These are phyloP conservation scores for Chenopodium suecicum DNA, from an alignment of 148 eudicot genomes.

Conservation along the genomic window DNA sequence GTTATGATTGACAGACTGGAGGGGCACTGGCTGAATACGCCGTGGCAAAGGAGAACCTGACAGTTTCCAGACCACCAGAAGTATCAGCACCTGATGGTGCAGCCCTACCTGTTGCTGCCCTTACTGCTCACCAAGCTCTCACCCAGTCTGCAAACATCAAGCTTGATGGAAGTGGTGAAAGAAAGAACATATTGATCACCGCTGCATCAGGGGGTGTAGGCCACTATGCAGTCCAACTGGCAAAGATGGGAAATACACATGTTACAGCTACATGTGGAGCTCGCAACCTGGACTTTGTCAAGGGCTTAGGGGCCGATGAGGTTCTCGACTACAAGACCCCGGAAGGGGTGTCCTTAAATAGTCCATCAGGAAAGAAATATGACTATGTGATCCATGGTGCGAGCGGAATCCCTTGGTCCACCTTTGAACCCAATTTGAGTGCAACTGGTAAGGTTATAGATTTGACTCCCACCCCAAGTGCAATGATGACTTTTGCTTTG, in stretches of 20 bases:
- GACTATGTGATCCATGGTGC: constrained; percentile 70
- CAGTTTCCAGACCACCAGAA: constrained; percentile 58
- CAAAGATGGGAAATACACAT: constrained; percentile 75
- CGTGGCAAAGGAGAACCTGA: constrained; percentile 49
- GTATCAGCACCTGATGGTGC: constrained; percentile 73
- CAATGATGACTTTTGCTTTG: constrained; percentile 52
- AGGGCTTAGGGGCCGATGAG: constrained; percentile 74
- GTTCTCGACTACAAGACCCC: constrained; percentile 77
- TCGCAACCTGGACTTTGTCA: constrained; percentile 64
- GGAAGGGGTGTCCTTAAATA: constrained; percentile 61
- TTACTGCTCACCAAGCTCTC: constrained; percentile 71
- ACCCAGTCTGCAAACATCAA: constrained; percentile 47
- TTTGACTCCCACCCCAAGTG: constrained; percentile 40
- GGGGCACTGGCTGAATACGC: constrained; percentile 78
- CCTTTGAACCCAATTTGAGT: constrained; percentile 57
- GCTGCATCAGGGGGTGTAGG: constrained; percentile 85
- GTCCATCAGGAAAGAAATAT: constrained; percentile 71
- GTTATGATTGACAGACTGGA: constrained; percentile 42
- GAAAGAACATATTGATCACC: constrained; percentile 55
- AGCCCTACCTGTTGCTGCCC: constrained; percentile 51
- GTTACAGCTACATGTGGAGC: constrained; percentile 82
- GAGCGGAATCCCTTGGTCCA: constrained; percentile 57
- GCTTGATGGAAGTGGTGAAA: constrained; percentile 56
- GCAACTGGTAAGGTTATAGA: constrained; percentile 58
- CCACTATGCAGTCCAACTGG: constrained; percentile 76